A percentile compares a stretch with the other conserved stretches of the same genome.
Evolutionary conservation across 192 early-diverging fungal genomes (phyloP).

Genomic region (Umbelopsis sp.): DNA sequence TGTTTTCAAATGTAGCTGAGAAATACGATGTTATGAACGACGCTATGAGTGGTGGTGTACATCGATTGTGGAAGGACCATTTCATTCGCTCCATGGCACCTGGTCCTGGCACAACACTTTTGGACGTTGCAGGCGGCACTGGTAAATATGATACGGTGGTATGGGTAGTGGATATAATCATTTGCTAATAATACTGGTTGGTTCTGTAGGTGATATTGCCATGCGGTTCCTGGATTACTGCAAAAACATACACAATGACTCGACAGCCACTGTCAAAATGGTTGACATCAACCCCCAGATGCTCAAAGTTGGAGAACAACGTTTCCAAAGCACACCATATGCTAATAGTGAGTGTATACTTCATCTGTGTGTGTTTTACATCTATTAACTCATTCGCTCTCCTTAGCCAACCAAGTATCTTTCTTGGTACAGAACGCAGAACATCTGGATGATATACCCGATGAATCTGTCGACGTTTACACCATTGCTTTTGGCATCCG

Average conservation of each 20-base stretch:
- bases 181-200: neutral
- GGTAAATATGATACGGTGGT: conserved; percentile 45
- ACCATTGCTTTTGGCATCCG: conserved; percentile 99
- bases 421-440: conserved; percentile 93
- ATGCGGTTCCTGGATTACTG: conserved; percentile 91
- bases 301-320: conserved; percentile 84
- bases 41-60: conserved; percentile 90
- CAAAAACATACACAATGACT: conserved; percentile 64
- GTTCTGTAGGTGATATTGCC: conserved; percentile 81
- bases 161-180: neutral
- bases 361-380: conserved; percentile 20
- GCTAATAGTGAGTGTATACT: conserved; percentile 41
- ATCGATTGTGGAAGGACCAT: conserved; percentile 96
- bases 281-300: conserved; percentile 98
- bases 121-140: conserved; percentile 98
- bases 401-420: conserved; percentile 58
- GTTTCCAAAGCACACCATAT: conserved; percentile 63
- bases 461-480: conserved; percentile 86
- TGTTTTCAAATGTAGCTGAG: conserved; percentile 93
- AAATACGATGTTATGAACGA: conserved; percentile 99
- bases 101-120: conserved; percentile 72
- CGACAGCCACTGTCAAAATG: conserved; percentile 74
- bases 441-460: conserved; percentile 69
- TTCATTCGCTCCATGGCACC: conserved; percentile 86
- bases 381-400: neutral